A percentile compares a stretch with the other conserved stretches of the same genome.
These are phyloP conservation scores for Brassica juncea DNA, from an alignment of 345 rosid genomes.

Conservation along the genomic window DNA sequence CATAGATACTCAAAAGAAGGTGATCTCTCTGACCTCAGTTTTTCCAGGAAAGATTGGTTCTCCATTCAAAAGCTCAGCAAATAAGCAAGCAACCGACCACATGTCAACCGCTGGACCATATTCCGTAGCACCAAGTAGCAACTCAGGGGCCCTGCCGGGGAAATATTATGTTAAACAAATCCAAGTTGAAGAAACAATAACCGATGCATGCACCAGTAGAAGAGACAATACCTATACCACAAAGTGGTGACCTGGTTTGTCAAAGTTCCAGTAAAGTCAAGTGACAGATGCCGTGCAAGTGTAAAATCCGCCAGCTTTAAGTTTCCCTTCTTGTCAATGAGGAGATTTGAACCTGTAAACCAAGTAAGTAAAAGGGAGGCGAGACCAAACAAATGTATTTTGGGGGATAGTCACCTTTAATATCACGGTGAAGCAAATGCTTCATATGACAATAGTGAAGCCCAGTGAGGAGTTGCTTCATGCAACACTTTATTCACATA, in stretches of 20 bases:
- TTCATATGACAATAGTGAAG: slow-evolving; percentile 95
- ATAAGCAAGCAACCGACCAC: slow-evolving; percentile 98
- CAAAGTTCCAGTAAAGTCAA: slow-evolving; percentile 77
- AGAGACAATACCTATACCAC: slow-evolving; percentile 78
- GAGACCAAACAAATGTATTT: background rate
- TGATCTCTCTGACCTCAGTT: slow-evolving; percentile 60
- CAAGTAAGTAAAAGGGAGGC: background rate
- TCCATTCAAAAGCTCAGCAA: slow-evolving; percentile 91
- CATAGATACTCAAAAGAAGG: background rate
- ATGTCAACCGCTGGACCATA: slow-evolving; percentile 96
- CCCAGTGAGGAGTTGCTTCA: slow-evolving; percentile 95
- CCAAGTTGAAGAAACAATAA: background rate
- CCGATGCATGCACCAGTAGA: too few species aligned
- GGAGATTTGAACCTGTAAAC: slow-evolving; percentile 54
- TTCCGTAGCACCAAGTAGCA: slow-evolving; percentile 91
- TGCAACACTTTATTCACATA: slow-evolving; percentile 65
- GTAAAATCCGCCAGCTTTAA: slow-evolving; percentile 98
- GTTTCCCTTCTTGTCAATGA: slow-evolving; percentile 93
- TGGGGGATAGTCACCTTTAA: slow-evolving; percentile 59
- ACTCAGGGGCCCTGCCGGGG: slow-evolving; percentile 54
- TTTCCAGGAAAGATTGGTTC: slow-evolving; percentile 93
- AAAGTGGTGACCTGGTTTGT: slow-evolving; percentile 94
- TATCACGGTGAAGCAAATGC: slow-evolving; percentile 96
- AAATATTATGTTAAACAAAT: background rate
- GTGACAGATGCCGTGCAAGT: slow-evolving; percentile 83